Base-by-base conservation (phyloP, 2,329 filamentous ascomycete genomes). In the Penicillium sp. region DNA sequence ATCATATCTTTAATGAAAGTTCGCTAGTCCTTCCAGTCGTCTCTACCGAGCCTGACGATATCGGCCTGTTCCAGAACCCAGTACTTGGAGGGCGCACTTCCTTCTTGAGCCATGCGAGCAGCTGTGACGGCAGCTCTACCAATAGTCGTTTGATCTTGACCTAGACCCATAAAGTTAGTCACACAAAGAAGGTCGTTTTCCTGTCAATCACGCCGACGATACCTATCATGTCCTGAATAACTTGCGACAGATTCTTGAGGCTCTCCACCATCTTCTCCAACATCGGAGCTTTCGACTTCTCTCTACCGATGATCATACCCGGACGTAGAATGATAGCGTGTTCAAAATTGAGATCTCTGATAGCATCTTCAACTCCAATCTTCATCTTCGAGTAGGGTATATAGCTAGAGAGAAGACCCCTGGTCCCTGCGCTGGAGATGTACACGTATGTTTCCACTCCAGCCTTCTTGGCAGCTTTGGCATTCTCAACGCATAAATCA, bases 371-470 rank as follows among this genome's bases (percentile, higher is more conserved):
- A 6, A 73, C 68, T 0, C 66, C 70, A 23, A 65, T 57, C 53
- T 73, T 73, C 70, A 73, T 73, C 52, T 66, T 68, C 29, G 62
- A 66, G 34, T 71, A 73, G 1, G 70, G 70, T n/a, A 69, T 53
- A 47, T 62, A 65, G 10, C 59, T 26, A 18, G 58, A 63, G 7
- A 69, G 45, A 1, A 67, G 45, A 1, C 69, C 62, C 24, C 68
- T 62, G 3, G 66, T 71, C 0, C 70, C 70, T 13, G 49, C 66
- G 47, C 67, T 69, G 6, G 70, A 72, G 28, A 70, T 68, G 51
- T 63, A 71, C 12, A 73, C 64, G 44, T 70, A 72, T 0, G 67
- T 71, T 49, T 66, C 68, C 23, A 67, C 68, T 0, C 69, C 70
- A 0, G 68, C 68, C 12, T 60, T 61, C 50, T 72, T 72, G 28